phyloP scores from a whole-genome alignment of 1,284 basidiomycete genomes.

The Melampsora larici-populina region DNA sequence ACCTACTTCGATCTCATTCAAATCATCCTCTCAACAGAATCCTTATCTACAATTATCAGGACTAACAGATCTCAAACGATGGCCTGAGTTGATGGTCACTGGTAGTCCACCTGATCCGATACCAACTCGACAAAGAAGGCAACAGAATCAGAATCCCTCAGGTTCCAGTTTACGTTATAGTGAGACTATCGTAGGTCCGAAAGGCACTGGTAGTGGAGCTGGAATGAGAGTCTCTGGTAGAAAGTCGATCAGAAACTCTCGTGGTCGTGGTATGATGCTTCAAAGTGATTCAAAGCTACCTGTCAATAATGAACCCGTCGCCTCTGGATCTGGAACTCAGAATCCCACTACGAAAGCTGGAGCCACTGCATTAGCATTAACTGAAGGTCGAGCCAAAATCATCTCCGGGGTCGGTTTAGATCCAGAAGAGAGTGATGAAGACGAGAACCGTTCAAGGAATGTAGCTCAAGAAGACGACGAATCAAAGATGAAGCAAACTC shows the following conservation, averaged over 20 bases:
- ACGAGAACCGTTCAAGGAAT: neutral
- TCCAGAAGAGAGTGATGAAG: conserved; percentile 27
- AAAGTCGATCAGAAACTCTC: conserved; percentile 19
- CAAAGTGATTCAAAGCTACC: neutral
- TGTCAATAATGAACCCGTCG: neutral
- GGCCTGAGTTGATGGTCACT: conserved; percentile 74
- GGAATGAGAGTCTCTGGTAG: conserved; percentile 68
- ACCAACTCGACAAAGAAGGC: conserved; percentile 38
- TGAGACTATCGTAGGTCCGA: conserved; percentile 72
- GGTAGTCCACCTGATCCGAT: conserved; percentile 63
- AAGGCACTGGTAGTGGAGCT: conserved; percentile 61
- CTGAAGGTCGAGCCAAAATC: conserved; percentile 3
- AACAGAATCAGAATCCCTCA: conserved; percentile 45
- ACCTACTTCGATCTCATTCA: conserved; percentile 69
- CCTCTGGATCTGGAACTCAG: neutral
- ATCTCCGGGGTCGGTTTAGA: neutral
- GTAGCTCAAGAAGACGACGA: no score
- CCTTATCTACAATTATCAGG: conserved; percentile 75
- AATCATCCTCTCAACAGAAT: conserved; percentile 65
- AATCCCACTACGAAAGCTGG: neutral
- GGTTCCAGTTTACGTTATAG: conserved; percentile 70
- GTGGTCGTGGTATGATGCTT: neutral
- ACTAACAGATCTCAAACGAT: conserved; percentile 70
- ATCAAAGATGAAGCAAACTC: neutral
- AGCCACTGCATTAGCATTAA: conserved; percentile 5